Evolutionary conservation across 2,329 filamentous ascomycete genomes (phyloP).

Genomic region (Fusarium subglutinans): DNA sequence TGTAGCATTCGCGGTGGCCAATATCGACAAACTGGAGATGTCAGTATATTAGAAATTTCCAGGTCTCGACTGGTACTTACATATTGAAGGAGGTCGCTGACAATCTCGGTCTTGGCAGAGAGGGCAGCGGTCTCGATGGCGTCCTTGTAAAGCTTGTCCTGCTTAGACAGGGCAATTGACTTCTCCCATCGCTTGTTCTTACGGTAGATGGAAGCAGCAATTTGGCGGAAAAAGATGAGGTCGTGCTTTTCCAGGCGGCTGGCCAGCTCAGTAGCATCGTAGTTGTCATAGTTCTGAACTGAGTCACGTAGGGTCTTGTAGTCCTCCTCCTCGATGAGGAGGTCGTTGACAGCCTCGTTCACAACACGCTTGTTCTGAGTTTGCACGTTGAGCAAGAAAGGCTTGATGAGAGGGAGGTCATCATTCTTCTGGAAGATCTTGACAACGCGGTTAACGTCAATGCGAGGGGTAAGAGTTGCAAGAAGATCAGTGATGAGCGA

Average conservation of each 20-base stretch:
- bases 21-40: slow-evolving; percentile 90
- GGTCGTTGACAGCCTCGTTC: slow-evolving; percentile 97
- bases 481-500: slow-evolving; percentile 95
- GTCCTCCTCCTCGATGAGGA: slow-evolving; percentile 98
- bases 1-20: slow-evolving; percentile 98
- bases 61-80: slow-evolving; percentile 69
- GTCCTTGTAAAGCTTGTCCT: slow-evolving; percentile 99
- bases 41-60: slow-evolving; percentile 44
- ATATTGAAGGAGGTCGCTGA: slow-evolving; percentile 95
- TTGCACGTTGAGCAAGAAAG: slow-evolving; percentile 96
- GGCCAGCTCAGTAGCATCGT: slow-evolving; percentile 92
- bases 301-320: slow-evolving; percentile 99
- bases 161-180: slow-evolving; percentile 96
- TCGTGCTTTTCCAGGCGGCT: slow-evolving; percentile 96
- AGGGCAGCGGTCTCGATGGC: slow-evolving; percentile 97
- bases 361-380: slow-evolving; percentile 97
- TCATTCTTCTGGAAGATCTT: slow-evolving; percentile 99
- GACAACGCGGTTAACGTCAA: slow-evolving; percentile 99
- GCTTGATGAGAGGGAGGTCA: slow-evolving; percentile 97
- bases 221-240: slow-evolving; percentile 98
- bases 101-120: slow-evolving; percentile 88
- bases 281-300: slow-evolving; percentile 99
- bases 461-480: slow-evolving; percentile 88
- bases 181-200: slow-evolving; percentile 99
- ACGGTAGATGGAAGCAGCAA: slow-evolving; percentile 97